These are phyloP conservation scores for Rhazya stricta DNA, from an alignment of 257 asterid species.

Conservation along the genomic window DNA sequence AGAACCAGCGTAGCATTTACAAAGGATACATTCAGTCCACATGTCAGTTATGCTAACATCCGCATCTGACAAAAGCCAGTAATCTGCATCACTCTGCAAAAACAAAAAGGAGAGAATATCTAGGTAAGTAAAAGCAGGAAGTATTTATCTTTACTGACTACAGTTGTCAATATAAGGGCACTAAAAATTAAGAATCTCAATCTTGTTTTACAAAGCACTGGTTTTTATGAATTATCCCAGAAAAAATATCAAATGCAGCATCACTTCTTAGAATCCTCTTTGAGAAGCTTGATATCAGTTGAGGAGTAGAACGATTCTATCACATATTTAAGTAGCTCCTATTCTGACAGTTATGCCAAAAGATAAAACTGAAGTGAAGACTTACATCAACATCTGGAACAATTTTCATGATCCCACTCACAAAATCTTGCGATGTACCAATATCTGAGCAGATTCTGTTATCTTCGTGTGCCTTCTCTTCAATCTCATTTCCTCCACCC, in stretches of 20 bases:
- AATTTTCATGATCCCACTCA: constrained; percentile 75
- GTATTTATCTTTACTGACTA: not conserved
- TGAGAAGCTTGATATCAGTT: constrained; percentile 4
- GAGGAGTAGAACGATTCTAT: not conserved
- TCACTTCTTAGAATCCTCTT: not conserved
- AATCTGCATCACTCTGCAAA: constrained; percentile 68
- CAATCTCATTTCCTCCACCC: constrained; percentile 40
- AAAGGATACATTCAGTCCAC: constrained; percentile 78
- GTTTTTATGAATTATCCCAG: too few relatives aligned
- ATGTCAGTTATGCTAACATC: constrained; percentile 65
- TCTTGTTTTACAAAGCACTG: not conserved
- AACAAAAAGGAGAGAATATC: not conserved
- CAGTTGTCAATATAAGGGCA: not conserved
- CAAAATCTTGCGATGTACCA: constrained; percentile 65
- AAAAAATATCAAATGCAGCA: not conserved
- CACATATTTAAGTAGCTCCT: not conserved
- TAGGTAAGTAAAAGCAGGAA: not conserved
- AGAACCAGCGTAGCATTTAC: not conserved
- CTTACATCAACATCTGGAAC: constrained; percentile 92
- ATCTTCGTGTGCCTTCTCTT: constrained; percentile 40
- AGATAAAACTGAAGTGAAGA: constrained; percentile 9
- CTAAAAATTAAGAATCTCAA: not conserved
- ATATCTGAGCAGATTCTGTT: constrained; percentile 48
- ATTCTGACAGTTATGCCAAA: not conserved
- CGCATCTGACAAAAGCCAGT: constrained; percentile 59